Conservation (phyloP, 352 stramenopile genomes). For the Pythium sukuiense region DNA sequence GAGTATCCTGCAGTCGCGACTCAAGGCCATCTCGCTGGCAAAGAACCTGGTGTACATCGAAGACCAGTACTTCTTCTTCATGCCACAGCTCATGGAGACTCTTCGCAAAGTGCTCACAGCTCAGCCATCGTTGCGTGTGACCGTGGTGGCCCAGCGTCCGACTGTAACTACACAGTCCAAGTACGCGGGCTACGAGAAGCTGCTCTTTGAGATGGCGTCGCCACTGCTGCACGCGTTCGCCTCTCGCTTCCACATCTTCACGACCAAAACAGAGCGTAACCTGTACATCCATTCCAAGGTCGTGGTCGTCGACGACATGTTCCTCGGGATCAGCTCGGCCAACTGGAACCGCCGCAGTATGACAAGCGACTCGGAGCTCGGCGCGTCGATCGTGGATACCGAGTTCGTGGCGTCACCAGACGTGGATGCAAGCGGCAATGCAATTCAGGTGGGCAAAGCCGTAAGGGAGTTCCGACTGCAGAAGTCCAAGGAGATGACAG, state of each 20-base stretch:
- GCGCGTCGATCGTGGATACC: too few relatives aligned
- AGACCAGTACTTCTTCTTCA: constrained; percentile 43
- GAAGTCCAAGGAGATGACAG: too few relatives aligned
- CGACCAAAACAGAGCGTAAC: too few relatives aligned
- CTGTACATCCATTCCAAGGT: constrained; percentile 66
- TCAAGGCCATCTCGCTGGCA: constrained; percentile 35
- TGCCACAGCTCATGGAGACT: constrained; percentile 26
- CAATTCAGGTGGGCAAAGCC: too few relatives aligned
- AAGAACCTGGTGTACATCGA: constrained; percentile 45
- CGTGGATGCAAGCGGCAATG: too few relatives aligned
- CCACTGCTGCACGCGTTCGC: too few relatives aligned
- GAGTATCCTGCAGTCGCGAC: constrained; percentile 22
- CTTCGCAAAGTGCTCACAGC: constrained; percentile 27
- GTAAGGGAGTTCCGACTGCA: too few relatives aligned
- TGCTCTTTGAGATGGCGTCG: too few relatives aligned
- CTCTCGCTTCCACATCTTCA: too few relatives aligned
- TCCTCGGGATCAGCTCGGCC: constrained; percentile 28
- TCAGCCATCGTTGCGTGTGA: constrained; percentile 30
- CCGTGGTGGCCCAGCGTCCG: constrained; percentile 30
- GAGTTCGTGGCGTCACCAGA: too few relatives aligned
- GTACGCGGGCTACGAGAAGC: too few relatives aligned
- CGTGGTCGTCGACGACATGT: constrained; percentile 39
- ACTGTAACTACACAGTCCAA: constrained; percentile 30
- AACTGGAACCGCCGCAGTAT: constrained; percentile 41
- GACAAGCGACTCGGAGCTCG: constrained; percentile 33